A percentile compares a stretch with the other conserved stretches of the same genome.
These are phyloP conservation scores for Beauveria medogensis DNA, from an alignment of 2,329 filamentous ascomycete genomes.

Conservation along the genomic window DNA sequence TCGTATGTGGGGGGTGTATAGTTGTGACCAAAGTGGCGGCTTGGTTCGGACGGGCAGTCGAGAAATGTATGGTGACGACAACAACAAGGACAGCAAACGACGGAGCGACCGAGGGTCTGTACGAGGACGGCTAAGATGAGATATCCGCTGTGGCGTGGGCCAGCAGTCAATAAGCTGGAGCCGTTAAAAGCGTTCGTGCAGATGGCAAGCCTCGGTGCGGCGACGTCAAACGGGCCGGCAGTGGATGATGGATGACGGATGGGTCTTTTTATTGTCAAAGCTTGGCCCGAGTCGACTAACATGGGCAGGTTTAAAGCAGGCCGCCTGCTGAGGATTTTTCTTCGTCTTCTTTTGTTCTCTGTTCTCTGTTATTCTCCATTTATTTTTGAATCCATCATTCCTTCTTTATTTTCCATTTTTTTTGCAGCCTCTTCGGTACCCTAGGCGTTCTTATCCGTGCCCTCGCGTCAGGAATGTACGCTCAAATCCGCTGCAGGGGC, in stretches of 20 bases:
- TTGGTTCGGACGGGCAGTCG: not conserved
- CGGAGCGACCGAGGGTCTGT: conserved; percentile 14
- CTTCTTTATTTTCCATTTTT: no score
- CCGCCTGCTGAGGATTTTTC: not conserved
- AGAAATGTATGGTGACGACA: not conserved
- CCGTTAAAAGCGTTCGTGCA: not conserved
- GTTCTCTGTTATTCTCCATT: not conserved
- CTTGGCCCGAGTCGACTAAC: not conserved
- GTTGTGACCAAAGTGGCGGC: not conserved
- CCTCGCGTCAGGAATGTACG: no score
- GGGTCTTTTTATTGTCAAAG: not conserved
- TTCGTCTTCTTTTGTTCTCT: not conserved
- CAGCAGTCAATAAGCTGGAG: not conserved
- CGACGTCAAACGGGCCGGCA: not conserved
- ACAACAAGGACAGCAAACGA: not conserved
- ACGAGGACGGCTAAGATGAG: not conserved
- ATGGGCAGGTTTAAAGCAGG: not conserved
- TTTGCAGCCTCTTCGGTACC: no score
- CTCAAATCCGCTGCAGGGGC: no score
- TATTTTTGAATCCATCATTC: no score
- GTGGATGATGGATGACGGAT: not conserved
- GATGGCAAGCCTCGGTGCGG: not conserved
- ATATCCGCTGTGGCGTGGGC: conserved; percentile 10
- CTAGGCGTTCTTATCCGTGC: no score
- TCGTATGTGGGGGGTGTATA: no score